These are phyloP conservation scores for Arthrinium phaeospermum DNA, from an alignment of 2,329 filamentous ascomycete genomes.

Conservation along the genomic window DNA sequence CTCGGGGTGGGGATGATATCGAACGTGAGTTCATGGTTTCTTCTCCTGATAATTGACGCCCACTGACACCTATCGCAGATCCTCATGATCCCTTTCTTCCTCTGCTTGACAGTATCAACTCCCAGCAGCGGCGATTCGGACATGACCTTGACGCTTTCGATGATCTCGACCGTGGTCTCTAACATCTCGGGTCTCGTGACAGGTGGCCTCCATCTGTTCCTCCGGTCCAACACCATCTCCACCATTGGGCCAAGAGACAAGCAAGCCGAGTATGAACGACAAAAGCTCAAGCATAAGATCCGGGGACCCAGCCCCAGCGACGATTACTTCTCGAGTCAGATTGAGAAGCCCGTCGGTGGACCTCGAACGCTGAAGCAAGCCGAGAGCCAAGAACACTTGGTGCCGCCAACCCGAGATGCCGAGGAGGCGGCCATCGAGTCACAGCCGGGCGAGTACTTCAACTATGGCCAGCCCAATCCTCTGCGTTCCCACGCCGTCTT, in stretches of 20 bases:
- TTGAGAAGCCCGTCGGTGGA: conserved; percentile 41
- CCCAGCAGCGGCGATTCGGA: conserved; percentile 42
- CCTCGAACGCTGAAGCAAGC: conserved; percentile 38
- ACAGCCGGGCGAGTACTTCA: conserved; percentile 29
- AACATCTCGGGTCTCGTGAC: conserved; percentile 71
- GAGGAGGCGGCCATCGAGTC: conserved; percentile 37
- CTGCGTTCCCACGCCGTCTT: conserved; percentile 42
- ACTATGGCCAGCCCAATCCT: conserved; percentile 38
- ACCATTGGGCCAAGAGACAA: conserved; percentile 58
- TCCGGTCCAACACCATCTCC: conserved; percentile 66
- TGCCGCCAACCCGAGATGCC: conserved; percentile 40
- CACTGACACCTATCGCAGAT: conserved; percentile 48
- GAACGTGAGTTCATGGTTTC: conserved; percentile 53
- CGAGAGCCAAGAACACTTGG: conserved; percentile 43
- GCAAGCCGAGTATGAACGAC: conserved; percentile 52
- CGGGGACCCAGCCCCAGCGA: conserved; percentile 27
- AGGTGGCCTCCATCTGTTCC: conserved; percentile 69
- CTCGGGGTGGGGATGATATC: conserved; percentile 61
- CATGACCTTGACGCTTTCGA: conserved; percentile 56
- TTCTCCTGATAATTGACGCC: no score
- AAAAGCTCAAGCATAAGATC: conserved; percentile 46
- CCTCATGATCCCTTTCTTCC: conserved; percentile 69
- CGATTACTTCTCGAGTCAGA: conserved; percentile 41
- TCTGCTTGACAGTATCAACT: conserved; percentile 58
- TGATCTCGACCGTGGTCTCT: conserved; percentile 69